Conservation (phyloP, 495 filamentous ascomycete genomes). For the Friedmanniomyces simplex region DNA sequence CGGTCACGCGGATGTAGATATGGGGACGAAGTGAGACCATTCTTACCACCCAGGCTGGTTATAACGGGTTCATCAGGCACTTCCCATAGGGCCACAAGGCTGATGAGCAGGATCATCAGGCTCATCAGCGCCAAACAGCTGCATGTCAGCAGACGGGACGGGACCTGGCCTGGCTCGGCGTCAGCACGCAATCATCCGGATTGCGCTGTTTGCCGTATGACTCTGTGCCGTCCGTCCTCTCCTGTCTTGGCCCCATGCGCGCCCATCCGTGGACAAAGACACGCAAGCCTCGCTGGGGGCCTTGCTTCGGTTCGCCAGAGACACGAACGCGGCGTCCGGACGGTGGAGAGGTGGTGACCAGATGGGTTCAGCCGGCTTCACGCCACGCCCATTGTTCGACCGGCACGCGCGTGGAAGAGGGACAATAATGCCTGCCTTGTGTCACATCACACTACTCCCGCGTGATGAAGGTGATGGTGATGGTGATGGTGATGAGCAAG, state of each 20-base stretch:
- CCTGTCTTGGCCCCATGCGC: not conserved
- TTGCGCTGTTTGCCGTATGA: not conserved
- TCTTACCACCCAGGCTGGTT: not conserved
- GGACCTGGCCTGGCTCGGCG: no score
- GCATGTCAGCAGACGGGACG: not conserved
- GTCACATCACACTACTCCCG: not conserved
- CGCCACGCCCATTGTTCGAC: not conserved
- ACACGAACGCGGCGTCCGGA: not conserved
- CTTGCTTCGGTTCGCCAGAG: not conserved
- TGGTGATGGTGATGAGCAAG: no score
- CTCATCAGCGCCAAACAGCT: not conserved
- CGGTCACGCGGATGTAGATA: not conserved
- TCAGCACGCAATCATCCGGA: not conserved
- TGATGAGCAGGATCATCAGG: no score
- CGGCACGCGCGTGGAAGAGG: not conserved
- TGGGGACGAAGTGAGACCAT: not conserved
- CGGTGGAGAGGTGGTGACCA: not conserved
- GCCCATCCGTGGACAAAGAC: not conserved
- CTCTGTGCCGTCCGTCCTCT: not conserved
- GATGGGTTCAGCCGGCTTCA: not conserved
- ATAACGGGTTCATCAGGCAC: no score
- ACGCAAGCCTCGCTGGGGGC: not conserved
- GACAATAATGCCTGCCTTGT: not conserved
- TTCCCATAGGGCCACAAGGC: no score
- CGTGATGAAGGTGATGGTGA: no score